Percentiles rank a stretch among this genome's conserved stretches.
These are phyloP conservation scores for Aphanomyces astaci DNA, from an alignment of 352 stramenopile species.

Conservation along the genomic window DNA sequence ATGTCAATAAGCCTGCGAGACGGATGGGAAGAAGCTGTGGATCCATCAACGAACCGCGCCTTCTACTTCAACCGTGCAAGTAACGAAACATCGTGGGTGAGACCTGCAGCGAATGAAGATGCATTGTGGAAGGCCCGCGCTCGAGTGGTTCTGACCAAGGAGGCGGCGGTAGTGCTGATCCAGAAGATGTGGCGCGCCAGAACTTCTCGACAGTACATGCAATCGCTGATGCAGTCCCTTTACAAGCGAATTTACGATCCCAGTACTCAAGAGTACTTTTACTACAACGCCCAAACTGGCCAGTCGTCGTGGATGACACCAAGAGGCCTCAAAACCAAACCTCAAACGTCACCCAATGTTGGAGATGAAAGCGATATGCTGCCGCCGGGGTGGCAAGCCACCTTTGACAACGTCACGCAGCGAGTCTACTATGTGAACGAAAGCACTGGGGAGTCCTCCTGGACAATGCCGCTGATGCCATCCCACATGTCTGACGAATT, in stretches of 20 bases:
- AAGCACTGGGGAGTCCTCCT: constrained; percentile 55
- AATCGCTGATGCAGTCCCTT: constrained; percentile 25
- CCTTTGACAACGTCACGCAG: constrained; percentile 61
- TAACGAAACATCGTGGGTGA: constrained; percentile 49
- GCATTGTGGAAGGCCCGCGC: constrained; percentile 27
- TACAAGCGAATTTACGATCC: constrained; percentile 71
- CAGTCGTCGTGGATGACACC: constrained; percentile 44
- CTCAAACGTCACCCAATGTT: neutral
- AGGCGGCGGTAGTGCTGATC: neutral
- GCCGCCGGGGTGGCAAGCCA: constrained; percentile 38
- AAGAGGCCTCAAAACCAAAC: constrained; percentile 16
- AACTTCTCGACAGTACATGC: neutral
- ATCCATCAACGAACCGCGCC: constrained; percentile 29
- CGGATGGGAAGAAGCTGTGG: constrained; percentile 48
- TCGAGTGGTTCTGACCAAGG: constrained; percentile 14
- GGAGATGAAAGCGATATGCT: constrained; percentile 19
- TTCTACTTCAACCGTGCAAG: constrained; percentile 59
- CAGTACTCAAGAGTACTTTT: constrained; percentile 46
- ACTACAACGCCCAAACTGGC: constrained; percentile 72
- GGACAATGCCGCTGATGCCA: constrained; percentile 29
- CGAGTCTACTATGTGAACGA: constrained; percentile 63
- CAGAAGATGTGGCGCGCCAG: constrained; percentile 15
- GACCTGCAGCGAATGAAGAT: neutral
- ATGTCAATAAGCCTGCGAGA: neutral
- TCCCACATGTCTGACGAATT: neutral